These are phyloP conservation scores for Lodderomyces oxycetoniae DNA, from an alignment of 1,139 yeast species.

Conservation along the genomic window DNA sequence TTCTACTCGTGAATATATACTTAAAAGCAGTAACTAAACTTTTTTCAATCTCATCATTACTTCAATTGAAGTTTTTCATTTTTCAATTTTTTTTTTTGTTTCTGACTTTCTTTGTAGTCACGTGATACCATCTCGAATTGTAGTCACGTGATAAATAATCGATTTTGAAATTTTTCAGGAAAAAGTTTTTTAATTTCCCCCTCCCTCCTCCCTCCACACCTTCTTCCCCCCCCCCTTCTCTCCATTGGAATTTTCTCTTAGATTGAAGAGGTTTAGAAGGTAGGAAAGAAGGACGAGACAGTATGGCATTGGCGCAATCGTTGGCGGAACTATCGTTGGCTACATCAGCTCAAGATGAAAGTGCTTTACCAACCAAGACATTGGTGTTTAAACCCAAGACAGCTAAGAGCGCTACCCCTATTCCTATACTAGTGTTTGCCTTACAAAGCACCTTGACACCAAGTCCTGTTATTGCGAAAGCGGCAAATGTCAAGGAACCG, in stretches of 20 bases:
- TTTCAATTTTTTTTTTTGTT: neutral
- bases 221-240: constrained; percentile 1
- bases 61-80: too few species aligned
- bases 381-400: constrained; percentile 90
- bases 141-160: too few species aligned
- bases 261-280: too few species aligned
- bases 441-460: constrained; percentile 70
- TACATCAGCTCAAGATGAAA: constrained; percentile 35
- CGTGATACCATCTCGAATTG: too few species aligned
- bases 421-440: constrained; percentile 80
- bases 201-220: too few species aligned
- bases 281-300: neutral
- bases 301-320: constrained; percentile 57
- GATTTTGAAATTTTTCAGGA: too few species aligned
- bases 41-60: neutral
- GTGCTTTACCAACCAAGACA: constrained; percentile 56
- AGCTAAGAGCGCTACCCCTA: constrained; percentile 75
- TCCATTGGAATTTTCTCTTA: too few species aligned
- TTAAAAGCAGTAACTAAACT: constrained; percentile 1
- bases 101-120: neutral
- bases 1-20: neutral
- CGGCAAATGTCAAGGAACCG: constrained; percentile 77
- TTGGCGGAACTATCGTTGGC: constrained; percentile 55
- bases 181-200: too few species aligned
- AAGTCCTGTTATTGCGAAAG: constrained; percentile 55